phyloP scores from a whole-genome alignment of 208 protist genomes.

The Angomonas ambiguus region DNA sequence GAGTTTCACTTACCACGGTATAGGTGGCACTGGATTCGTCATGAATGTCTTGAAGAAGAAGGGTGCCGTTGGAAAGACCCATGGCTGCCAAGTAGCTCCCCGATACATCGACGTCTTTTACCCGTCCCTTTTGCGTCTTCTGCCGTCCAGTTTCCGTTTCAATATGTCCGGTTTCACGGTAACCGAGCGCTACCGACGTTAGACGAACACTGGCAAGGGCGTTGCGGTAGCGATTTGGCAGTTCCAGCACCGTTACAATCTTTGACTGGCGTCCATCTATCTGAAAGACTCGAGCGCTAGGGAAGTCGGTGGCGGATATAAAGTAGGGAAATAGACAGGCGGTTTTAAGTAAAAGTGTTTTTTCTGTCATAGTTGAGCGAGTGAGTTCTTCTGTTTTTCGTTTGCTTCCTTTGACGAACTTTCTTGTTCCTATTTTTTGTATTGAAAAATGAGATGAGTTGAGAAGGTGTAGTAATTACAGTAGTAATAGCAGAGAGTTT shows the following conservation, averaged over 20 bases:
- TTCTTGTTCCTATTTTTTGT: conserved; percentile 22
- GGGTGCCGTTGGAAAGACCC: conserved; percentile 71
- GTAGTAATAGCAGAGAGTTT: too few species aligned
- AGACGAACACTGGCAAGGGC: conserved; percentile 53
- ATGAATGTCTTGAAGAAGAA: conserved; percentile 66
- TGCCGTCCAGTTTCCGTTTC: neutral
- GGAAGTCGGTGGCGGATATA: conserved; percentile 73
- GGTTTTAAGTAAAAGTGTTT: conserved; percentile 58
- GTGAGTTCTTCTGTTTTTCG: too few species aligned
- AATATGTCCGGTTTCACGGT: neutral
- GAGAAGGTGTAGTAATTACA: too few species aligned
- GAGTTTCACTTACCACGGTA: conserved; percentile 54
- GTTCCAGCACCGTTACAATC: conserved; percentile 47
- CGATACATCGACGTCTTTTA: conserved; percentile 17
- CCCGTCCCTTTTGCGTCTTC: conserved; percentile 6
- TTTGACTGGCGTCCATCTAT: conserved; percentile 9
- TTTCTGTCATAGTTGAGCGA: conserved; percentile 82
- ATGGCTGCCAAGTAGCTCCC: conserved; percentile 41
- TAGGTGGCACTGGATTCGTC: conserved; percentile 41
- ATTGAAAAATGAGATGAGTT: too few species aligned
- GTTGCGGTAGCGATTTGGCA: conserved; percentile 29
- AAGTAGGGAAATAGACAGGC: conserved; percentile 49
- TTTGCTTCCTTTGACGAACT: conserved; percentile 6
- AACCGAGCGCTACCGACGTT: conserved; percentile 47
- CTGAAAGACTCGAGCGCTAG: conserved; percentile 76